phyloP scores from a whole-genome alignment of 331 rosid genomes.

The Acacia concinna region DNA sequence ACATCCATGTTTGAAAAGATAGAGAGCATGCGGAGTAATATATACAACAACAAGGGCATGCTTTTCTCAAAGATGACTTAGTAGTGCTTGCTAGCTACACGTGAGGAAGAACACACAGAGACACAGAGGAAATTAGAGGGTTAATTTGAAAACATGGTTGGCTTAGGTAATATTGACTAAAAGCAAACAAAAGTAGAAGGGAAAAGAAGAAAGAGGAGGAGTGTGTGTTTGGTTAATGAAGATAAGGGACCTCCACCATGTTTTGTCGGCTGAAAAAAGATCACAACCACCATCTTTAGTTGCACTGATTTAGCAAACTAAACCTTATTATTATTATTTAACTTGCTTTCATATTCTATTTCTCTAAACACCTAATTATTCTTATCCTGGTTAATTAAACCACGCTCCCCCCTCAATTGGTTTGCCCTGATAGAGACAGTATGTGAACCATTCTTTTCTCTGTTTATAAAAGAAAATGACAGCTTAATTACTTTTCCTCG shows the following conservation, averaged over 20 bases:
- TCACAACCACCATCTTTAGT: slow-evolving; percentile 34
- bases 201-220: slow-evolving; percentile 8
- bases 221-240: slow-evolving; percentile 35
- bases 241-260: slow-evolving; percentile 56
- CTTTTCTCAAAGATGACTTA: slow-evolving; percentile 15
- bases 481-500: neutral
- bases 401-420: neutral
- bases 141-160: slow-evolving; percentile 33
- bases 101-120: slow-evolving; percentile 23
- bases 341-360: neutral
- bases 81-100: slow-evolving; percentile 28
- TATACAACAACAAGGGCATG: neutral
- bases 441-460: neutral
- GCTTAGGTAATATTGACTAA: slow-evolving; percentile 53
- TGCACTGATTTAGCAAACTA: slow-evolving; percentile 16
- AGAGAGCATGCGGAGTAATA: neutral
- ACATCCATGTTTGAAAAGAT: slow-evolving; percentile 13
- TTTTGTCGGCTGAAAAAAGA: slow-evolving; percentile 56
- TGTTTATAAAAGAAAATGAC: neutral
- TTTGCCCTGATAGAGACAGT: neutral
- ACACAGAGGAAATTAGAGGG: slow-evolving; percentile 17
- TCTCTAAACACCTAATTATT: neutral
- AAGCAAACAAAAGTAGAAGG: slow-evolving; percentile 21
- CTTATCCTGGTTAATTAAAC: neutral
- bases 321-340: neutral